phyloP scores from a whole-genome alignment of 1,284 basidiomycete genomes.

The Ganoderma multipileum region DNA sequence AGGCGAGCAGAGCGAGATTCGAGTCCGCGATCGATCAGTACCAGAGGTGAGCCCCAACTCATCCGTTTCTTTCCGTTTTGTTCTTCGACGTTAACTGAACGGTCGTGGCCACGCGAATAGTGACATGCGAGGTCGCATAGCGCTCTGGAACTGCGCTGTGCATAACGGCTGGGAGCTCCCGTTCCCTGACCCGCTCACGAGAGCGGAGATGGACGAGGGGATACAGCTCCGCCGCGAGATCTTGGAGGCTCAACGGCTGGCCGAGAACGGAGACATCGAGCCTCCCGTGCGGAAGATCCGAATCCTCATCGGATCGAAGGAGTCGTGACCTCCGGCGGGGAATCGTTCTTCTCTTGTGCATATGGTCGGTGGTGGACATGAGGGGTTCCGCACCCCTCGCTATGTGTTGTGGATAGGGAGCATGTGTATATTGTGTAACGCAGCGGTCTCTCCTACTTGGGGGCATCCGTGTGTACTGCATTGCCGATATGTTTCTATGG shows the following conservation, averaged over 20 bases:
- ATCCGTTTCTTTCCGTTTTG: too few species aligned
- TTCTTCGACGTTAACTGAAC: not conserved
- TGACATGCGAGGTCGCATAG: slow-evolving; percentile 73
- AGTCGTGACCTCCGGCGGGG: slow-evolving; percentile 9
- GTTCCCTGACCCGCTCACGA: slow-evolving; percentile 63
- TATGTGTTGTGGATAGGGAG: slow-evolving; percentile 6
- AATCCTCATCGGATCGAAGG: slow-evolving; percentile 68
- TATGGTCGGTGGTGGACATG: not conserved
- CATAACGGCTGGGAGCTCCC: slow-evolving; percentile 69
- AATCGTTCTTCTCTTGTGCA: not conserved
- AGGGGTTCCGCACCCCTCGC: not conserved
- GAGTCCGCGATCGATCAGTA: slow-evolving; percentile 70
- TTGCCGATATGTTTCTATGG: not conserved
- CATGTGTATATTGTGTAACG: not conserved
- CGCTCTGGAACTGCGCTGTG: slow-evolving; percentile 71
- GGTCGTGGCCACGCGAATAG: slow-evolving; percentile 40
- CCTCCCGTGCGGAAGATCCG: slow-evolving; percentile 66
- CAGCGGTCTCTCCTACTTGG: not conserved
- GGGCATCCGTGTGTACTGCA: not conserved
- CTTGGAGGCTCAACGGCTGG: slow-evolving; percentile 62
- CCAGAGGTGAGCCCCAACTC: slow-evolving; percentile 51
- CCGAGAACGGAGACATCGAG: slow-evolving; percentile 60
- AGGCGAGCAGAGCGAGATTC: slow-evolving; percentile 63
- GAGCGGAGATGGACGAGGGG: slow-evolving; percentile 74
- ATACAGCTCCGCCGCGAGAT: slow-evolving; percentile 68